phyloP scores from a whole-genome alignment of 2,329 filamentous ascomycete species.

The Apiospora marii region DNA sequence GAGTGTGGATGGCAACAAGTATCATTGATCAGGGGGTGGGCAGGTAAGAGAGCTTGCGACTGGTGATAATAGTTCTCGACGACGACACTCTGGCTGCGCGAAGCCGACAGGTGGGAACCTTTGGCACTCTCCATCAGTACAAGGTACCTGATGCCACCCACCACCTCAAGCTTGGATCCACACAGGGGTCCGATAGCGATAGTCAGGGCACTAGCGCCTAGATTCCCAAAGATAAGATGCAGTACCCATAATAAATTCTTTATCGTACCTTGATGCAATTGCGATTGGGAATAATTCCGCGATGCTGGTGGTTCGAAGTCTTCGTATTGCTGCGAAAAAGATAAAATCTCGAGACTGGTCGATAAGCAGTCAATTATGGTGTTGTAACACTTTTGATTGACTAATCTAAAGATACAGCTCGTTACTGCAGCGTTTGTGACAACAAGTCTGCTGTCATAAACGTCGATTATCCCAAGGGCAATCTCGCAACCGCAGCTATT shows the following conservation, averaged over 20 bases:
- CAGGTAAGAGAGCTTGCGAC: not conserved
- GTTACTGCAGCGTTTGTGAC: not conserved
- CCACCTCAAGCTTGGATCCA: not conserved
- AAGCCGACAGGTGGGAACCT: not conserved
- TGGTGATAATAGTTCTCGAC: not conserved
- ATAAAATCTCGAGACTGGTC: not conserved
- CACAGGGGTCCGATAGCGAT: slow-evolving; percentile 14
- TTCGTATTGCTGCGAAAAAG: not conserved
- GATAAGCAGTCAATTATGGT: not conserved
- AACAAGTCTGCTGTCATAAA: slow-evolving; percentile 1
- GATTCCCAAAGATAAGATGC: slow-evolving; percentile 9
- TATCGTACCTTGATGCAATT: slow-evolving; percentile 14
- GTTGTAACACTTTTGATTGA: not conserved
- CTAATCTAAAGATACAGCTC: not conserved
- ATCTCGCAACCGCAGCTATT: not conserved
- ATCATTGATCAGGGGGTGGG: not conserved
- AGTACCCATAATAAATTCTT: slow-evolving; percentile 20
- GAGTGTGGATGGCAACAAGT: no score
- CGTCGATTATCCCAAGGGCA: not conserved
- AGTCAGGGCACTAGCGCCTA: not conserved
- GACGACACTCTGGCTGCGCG: not conserved
- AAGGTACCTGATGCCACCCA: not conserved
- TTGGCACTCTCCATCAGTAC: not conserved
- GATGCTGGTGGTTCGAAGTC: not conserved
- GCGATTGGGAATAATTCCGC: slow-evolving; percentile 2